Base-by-base conservation (phyloP, 768 basidiomycete species). In the Collybiopsis confluens region DNA sequence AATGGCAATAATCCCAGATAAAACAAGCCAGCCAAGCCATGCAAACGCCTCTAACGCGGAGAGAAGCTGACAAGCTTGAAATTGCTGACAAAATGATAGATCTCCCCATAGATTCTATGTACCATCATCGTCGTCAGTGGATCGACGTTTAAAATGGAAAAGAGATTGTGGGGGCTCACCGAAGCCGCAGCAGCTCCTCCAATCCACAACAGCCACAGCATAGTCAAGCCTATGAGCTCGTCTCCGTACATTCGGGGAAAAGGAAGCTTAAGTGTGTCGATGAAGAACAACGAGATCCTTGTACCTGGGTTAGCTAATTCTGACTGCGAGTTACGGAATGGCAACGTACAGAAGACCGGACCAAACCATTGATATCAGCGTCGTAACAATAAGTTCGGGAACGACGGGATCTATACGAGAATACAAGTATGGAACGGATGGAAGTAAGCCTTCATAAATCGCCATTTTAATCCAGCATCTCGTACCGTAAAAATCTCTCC, bases 151-250 rank as follows among this genome's bases (percentile, higher is more conserved):
- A 30, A 23, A 35, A 27, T 13, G 15, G 9, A 45, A 2, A 23
- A 11, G 26, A 7, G 16, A 28, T 27, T 16, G 26, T 27, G 4
- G 26, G 16, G n/a, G 28, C 86, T 56, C 62, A 89, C 88, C 0
- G 82, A 82, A 0, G 87, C 79, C 35, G 85, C 69, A 11, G 74
- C 80, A n/a, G 83, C 80, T 15, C 89, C 89, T 21, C 84, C 73
- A 5, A 90, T 74, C 85, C 86, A 90, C 61, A 90, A 79, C 30
- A 88, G 54, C 78, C 85, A 90, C 37, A 91, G 72, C n/a, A 85
- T 48, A 23, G 72, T 71, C 9, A 90, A 77, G 0, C 80, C 83
- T 6, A 82, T 65, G 11, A 84, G 71, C 63, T 89, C 88, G 47
- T 18, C 70, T 77, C 4, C 71, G 68, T 68, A 88, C 87, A 8